These are phyloP conservation scores for Boletus bicolor DNA, from an alignment of 768 basidiomycete species.

Conservation along the genomic window DNA sequence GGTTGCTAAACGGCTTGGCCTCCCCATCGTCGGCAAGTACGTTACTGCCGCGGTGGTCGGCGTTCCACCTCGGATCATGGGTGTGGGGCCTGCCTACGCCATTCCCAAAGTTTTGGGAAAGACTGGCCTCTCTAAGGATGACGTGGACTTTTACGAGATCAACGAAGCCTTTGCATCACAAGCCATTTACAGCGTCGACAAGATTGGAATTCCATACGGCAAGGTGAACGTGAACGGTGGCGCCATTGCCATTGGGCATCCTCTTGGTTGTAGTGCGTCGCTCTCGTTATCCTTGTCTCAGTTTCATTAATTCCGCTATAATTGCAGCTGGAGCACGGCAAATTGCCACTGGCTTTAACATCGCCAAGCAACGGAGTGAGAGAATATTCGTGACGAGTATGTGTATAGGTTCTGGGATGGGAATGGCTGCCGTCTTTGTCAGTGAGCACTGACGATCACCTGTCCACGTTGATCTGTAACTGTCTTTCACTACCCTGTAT, in stretches of 20 bases:
- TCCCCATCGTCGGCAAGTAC: constrained; percentile 88
- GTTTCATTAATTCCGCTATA: constrained; percentile 6
- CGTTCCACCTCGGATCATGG: constrained; percentile 87
- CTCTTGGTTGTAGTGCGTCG: constrained; percentile 78
- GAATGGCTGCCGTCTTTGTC: constrained; percentile 85
- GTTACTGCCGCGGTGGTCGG: constrained; percentile 68
- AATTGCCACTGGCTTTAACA: constrained; percentile 78
- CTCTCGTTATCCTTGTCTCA: constrained; percentile 5
- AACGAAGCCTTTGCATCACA: constrained; percentile 90
- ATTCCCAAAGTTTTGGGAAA: constrained; percentile 72
- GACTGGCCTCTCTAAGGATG: constrained; percentile 59
- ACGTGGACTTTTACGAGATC: constrained; percentile 90
- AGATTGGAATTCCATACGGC: constrained; percentile 64
- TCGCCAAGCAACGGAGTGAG: constrained; percentile 71
- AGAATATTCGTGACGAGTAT: constrained; percentile 87
- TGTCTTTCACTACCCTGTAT: background rate
- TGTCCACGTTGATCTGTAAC: background rate
- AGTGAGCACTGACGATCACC: constrained; percentile 60
- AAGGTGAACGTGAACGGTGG: constrained; percentile 89
- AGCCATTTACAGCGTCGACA: constrained; percentile 69
- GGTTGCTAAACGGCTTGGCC: constrained; percentile 73
- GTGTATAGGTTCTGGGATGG: constrained; percentile 91
- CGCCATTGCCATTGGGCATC: constrained; percentile 87
- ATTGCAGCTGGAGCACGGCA: constrained; percentile 75
- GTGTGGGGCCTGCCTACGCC: constrained; percentile 86